phyloP scores from a whole-genome alignment of 495 filamentous ascomycete genomes.

The Aspergillus asperescens region DNA sequence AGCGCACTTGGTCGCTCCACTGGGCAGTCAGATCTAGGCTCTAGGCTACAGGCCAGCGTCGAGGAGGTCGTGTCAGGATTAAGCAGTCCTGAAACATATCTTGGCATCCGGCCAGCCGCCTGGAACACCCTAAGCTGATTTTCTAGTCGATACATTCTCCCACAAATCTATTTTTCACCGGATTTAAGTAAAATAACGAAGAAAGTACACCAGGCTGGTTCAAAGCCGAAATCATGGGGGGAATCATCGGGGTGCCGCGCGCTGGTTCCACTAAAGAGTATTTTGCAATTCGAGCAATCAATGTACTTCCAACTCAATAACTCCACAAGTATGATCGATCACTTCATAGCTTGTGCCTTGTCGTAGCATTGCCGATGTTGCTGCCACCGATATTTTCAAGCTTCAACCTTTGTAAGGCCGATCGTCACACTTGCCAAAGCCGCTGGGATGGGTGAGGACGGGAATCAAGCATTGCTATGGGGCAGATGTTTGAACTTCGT shows the following conservation, averaged over 20 bases:
- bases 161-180: neutral
- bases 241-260: neutral
- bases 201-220: too few relatives aligned
- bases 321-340: neutral
- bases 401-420: too few relatives aligned
- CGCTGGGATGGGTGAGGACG: too few relatives aligned
- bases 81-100: constrained; percentile 6
- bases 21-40: neutral
- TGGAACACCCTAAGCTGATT: constrained; percentile 6
- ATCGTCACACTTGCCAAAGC: too few relatives aligned
- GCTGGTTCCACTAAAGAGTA: neutral
- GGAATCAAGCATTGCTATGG: neutral
- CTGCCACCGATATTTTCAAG: too few relatives aligned
- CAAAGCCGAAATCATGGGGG: too few relatives aligned
- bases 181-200: neutral
- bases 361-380: too few relatives aligned
- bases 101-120: constrained; percentile 11
- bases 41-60: neutral
- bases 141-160: neutral
- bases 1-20: too few relatives aligned
- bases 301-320: neutral
- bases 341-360: neutral
- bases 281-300: neutral
- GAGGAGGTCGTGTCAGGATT: constrained; percentile 3
- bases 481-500: neutral